phyloP scores from a whole-genome alignment of 208 protist genomes.

The Novymonas esmeraldas region DNA sequence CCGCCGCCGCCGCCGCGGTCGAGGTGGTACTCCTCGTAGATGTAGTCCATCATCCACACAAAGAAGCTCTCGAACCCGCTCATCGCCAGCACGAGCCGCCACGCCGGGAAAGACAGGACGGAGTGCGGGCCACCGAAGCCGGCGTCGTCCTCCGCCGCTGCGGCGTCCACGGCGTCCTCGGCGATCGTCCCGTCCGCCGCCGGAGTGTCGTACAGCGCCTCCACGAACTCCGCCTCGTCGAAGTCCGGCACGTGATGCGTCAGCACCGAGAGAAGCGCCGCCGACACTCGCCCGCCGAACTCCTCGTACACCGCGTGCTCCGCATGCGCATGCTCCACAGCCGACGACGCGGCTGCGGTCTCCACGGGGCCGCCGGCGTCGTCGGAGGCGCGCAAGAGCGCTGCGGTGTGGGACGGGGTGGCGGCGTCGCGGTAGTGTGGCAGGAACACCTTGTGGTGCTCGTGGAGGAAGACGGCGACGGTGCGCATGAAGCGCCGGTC shows the following conservation, averaged over 20 bases:
- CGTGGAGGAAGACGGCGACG: constrained; percentile 65
- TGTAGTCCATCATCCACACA: constrained; percentile 84
- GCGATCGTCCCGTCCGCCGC: constrained; percentile 10
- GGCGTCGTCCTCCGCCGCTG: background rate
- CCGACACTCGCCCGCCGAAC: constrained; percentile 56
- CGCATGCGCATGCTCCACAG: constrained; percentile 65
- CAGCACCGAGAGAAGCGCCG: constrained; percentile 57
- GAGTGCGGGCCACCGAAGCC: constrained; percentile 21
- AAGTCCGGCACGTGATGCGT: constrained; percentile 54
- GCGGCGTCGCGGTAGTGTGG: constrained; percentile 21
- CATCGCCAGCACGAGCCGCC: constrained; percentile 78
- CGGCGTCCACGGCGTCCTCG: background rate
- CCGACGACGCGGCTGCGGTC: background rate
- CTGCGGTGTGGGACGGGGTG: background rate
- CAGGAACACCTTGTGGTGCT: constrained; percentile 76
- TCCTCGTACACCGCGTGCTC: constrained; percentile 71
- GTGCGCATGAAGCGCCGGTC: constrained; percentile 56
- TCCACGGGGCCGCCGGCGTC: background rate
- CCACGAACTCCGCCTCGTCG: constrained; percentile 79
- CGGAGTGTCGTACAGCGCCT: constrained; percentile 72
- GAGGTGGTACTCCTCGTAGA: constrained; percentile 80
- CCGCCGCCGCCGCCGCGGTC: constrained; percentile 15
- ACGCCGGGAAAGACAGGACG: constrained; percentile 80
- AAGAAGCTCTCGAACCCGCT: constrained; percentile 84
- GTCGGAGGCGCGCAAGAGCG: background rate